Base-by-base conservation (phyloP, 1,284 basidiomycete species). In the Coniophora puteana region DNA sequence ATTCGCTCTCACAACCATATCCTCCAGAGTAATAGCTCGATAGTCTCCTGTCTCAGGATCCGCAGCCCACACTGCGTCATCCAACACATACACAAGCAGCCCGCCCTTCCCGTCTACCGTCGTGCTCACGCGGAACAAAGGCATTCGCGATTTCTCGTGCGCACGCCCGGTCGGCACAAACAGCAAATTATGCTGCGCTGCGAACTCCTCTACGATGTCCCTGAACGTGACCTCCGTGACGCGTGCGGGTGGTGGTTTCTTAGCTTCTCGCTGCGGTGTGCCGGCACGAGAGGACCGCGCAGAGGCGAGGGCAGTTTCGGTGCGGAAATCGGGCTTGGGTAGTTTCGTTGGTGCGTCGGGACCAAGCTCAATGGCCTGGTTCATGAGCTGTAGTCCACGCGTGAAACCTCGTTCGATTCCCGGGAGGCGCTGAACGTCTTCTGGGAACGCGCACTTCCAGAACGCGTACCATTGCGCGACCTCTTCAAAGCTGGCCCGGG, bases 401-500 rank as follows among this genome's bases (percentile, higher is more conserved):
- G 80, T 85, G 59, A 98, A 96, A 8, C 93, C 95, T 39, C 76
- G 72, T 33, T 76, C 67, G 13, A 96, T 72, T 1, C 80, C 81
- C 2, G 76, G 66, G 51, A 89, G 67, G 18, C 67, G 71, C 42
- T 78, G 74, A 18, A 91, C 65, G n/a, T 71, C 66, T 42, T 84
- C 80, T 0, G 85, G 75, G 62, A 98, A 91, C 26, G 78, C 69
- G 1, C 66, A 65, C 59, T 94, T 94, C 95, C 95, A 99, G 61
- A 83, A 88, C 4, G 74, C 73, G 58, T 83, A 94, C 95, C 96
- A 98, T 47, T 85, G 78, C 1, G 88, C 89, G 4, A 99, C 89
- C 62, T 99, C 92, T 51, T 86, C 89, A 51, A 89, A 83, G 62
- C 83, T 92, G 52, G 84, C 85, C 21, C 68, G 74, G 0, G 90